These are phyloP conservation scores for Galerina sulciceps DNA, from an alignment of 768 basidiomycete genomes.

Conservation along the genomic window DNA sequence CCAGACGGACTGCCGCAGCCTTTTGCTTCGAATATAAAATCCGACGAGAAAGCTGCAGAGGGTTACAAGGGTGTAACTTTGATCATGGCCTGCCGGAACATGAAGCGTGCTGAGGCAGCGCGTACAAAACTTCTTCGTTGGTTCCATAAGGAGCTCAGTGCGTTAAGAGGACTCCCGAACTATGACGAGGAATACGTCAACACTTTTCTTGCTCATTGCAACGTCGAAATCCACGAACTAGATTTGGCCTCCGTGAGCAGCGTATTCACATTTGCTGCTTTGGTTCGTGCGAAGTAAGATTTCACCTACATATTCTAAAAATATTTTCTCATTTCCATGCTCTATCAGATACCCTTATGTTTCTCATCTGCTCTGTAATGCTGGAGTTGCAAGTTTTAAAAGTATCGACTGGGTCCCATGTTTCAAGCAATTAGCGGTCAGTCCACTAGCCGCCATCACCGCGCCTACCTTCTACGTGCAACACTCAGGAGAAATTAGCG, in stretches of 20 bases:
- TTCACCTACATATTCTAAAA: not conserved
- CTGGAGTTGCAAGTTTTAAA: conserved; percentile 67
- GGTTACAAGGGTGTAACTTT: conserved; percentile 64
- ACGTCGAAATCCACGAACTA: conserved; percentile 62
- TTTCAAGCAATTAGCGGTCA: conserved; percentile 49
- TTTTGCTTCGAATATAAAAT: conserved; percentile 33
- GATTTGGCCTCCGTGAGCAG: conserved; percentile 67
- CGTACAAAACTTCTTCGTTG: conserved; percentile 52
- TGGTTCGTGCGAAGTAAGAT: conserved; percentile 56
- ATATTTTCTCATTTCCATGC: not conserved
- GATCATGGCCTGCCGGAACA: conserved; percentile 80
- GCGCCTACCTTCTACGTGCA: conserved; percentile 63
- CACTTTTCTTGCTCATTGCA: conserved; percentile 60
- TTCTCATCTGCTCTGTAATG: conserved; percentile 82
- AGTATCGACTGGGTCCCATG: conserved; percentile 54
- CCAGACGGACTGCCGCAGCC: conserved; percentile 55
- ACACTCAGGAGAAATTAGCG: conserved; percentile 57
- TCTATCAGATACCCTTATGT: conserved; percentile 72
- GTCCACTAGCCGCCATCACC: conserved; percentile 53
- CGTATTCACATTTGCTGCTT: conserved; percentile 64
- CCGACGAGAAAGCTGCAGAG: conserved; percentile 16
- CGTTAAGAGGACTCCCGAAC: conserved; percentile 31
- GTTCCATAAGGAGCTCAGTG: conserved; percentile 58
- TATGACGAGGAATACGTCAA: conserved; percentile 57
- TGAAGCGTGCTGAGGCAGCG: conserved; percentile 65